Conservation (phyloP, 2,329 filamentous ascomycete genomes). For the Blastomyces percursus region DNA sequence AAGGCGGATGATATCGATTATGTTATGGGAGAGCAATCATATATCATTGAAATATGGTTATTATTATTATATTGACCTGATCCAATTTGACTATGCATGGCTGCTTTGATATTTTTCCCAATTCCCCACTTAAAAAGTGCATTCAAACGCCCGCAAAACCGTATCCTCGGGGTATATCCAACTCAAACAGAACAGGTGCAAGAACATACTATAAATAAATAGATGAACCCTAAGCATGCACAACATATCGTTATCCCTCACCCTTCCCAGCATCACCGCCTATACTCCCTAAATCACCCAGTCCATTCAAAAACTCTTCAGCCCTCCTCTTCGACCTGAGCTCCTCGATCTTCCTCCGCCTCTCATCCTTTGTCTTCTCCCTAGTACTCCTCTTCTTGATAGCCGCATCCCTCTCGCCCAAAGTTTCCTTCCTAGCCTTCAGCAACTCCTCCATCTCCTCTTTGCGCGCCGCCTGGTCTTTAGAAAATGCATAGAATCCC, state of each 20-base stretch:
- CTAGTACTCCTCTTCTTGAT: slow-evolving; percentile 49
- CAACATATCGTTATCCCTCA: background rate
- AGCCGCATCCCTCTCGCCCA: slow-evolving; percentile 47
- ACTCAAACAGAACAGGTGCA: background rate
- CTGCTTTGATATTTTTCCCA: background rate
- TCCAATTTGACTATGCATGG: background rate
- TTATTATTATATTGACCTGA: background rate
- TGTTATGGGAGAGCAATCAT: background rate
- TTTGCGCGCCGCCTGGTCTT: slow-evolving; percentile 55
- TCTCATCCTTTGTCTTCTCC: slow-evolving; percentile 51
- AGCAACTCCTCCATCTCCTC: slow-evolving; percentile 67
- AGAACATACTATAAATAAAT: background rate
- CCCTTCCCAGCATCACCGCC: slow-evolving; percentile 11
- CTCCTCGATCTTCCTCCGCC: slow-evolving; percentile 40
- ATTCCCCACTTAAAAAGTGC: background rate
- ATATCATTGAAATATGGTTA: background rate
- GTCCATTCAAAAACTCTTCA: slow-evolving; percentile 57
- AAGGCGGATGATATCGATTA: background rate
- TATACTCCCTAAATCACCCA: slow-evolving; percentile 30
- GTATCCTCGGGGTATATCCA: background rate
- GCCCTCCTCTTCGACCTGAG: slow-evolving; percentile 56
- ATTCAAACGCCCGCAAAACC: background rate
- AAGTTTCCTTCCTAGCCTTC: slow-evolving; percentile 56
- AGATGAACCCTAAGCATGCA: slow-evolving; percentile 1
- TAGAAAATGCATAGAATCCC: slow-evolving; percentile 83